Percentiles rank a stretch among this genome's conserved stretches.
These are phyloP conservation scores for Neurospora sublineolata DNA, from an alignment of 495 filamentous ascomycete species.

Conservation along the genomic window DNA sequence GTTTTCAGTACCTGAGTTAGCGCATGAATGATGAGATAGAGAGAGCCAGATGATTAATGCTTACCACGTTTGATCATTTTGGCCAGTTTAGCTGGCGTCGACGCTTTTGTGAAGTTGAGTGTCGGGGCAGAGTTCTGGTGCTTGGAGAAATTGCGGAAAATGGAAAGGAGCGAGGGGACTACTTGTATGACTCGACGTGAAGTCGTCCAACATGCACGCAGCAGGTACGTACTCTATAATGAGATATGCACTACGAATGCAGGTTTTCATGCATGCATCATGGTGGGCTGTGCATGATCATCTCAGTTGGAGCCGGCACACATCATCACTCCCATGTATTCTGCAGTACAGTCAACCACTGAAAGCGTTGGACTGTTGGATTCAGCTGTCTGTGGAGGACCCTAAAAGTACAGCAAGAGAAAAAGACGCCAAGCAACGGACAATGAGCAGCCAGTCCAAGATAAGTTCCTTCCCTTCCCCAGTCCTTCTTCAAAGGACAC, in stretches of 20 bases:
- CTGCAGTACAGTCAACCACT: background rate
- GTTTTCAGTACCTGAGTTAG: slow-evolving; percentile 7
- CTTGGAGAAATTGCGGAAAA: background rate
- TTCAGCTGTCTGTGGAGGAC: background rate
- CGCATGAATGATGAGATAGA: background rate
- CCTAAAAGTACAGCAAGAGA: background rate
- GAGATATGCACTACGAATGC: background rate
- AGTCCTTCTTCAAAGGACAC: background rate
- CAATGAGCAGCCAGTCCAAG: background rate
- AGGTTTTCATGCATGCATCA: background rate
- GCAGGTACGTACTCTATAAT: background rate
- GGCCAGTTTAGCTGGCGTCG: background rate
- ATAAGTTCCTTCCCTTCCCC: background rate
- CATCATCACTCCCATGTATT: background rate
- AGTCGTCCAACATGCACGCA: background rate
- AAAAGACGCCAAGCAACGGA: background rate
- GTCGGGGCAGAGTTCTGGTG: background rate
- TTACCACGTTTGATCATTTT: background rate
- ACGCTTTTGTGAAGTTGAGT: background rate
- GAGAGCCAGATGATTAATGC: background rate
- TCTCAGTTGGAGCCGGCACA: no score
- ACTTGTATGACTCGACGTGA: background rate
- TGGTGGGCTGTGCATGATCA: no score
- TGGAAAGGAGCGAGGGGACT: background rate
- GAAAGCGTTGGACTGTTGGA: background rate